phyloP scores from a whole-genome alignment of 176 grass and related monocot species.

The sorghum (Sorghum bicolor) region Sorghum_bicolor_NCBIv3 NC_012872.2:61711001-61711500 shows the following conservation, averaged over 20 bases:
- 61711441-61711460: no score
- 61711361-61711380: no score
- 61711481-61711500: no score
- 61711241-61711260: background rate
- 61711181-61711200: background rate
- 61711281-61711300: background rate
- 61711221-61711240: no score
- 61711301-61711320: background rate
- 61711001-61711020: constrained; percentile 39
- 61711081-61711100: constrained; percentile 1
- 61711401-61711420: no score
- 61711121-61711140: background rate
- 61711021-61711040: constrained; percentile 47
- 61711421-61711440: no score
- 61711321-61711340: background rate
- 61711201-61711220: background rate
- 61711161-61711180: background rate
- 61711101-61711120: background rate
- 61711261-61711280: background rate
- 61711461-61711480: no score
- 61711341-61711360: background rate
- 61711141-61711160: no score
- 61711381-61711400: no score
- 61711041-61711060: constrained; percentile 67
- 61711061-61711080: constrained; percentile 52